phyloP scores from a whole-genome alignment of 23 red algal species.

The Cyanidium caldarium region DNA sequence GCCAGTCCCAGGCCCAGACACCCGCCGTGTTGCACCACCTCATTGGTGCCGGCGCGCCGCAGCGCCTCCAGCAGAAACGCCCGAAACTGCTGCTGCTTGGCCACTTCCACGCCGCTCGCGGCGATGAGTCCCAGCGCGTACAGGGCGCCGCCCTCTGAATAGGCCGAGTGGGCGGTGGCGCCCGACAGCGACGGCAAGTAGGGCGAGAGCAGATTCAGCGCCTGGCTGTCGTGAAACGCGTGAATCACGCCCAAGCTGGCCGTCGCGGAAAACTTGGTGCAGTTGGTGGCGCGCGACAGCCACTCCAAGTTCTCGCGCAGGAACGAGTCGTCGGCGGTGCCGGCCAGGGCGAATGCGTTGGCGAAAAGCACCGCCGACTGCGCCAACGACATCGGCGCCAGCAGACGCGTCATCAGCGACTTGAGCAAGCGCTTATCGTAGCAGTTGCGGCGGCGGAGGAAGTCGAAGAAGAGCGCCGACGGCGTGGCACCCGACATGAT shows the following conservation, averaged over 20 bases:
- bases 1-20: slow-evolving; percentile 85
- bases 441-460: slow-evolving; percentile 59
- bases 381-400: slow-evolving; percentile 55
- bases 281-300: slow-evolving; percentile 64
- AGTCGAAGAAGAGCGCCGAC: slow-evolving; percentile 68
- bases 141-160: slow-evolving; percentile 68
- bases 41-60: slow-evolving; percentile 41
- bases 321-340: slow-evolving; percentile 90
- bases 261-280: slow-evolving; percentile 98
- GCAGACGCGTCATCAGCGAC: slow-evolving; percentile 57
- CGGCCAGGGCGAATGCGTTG: slow-evolving; percentile 71
- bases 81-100: background rate
- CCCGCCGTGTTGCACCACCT: slow-evolving; percentile 96
- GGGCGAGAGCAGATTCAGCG: slow-evolving; percentile 74
- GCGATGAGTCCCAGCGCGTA: slow-evolving; percentile 92
- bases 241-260: slow-evolving; percentile 90
- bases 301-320: slow-evolving; percentile 87
- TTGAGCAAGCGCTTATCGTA: slow-evolving; percentile 66
- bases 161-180: slow-evolving; percentile 16
- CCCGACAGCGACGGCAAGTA: slow-evolving; percentile 37
- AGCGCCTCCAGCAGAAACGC: slow-evolving; percentile 64
- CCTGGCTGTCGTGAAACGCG: slow-evolving; percentile 43
- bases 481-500: slow-evolving; percentile 53
- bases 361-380: slow-evolving; percentile 76
- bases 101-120: slow-evolving; percentile 29